Percentiles rank a stretch among this genome's conserved stretches.
Conservation (phyloP, 2,329 filamentous ascomycete genomes). For the Plenodomus biglobosus region DNA sequence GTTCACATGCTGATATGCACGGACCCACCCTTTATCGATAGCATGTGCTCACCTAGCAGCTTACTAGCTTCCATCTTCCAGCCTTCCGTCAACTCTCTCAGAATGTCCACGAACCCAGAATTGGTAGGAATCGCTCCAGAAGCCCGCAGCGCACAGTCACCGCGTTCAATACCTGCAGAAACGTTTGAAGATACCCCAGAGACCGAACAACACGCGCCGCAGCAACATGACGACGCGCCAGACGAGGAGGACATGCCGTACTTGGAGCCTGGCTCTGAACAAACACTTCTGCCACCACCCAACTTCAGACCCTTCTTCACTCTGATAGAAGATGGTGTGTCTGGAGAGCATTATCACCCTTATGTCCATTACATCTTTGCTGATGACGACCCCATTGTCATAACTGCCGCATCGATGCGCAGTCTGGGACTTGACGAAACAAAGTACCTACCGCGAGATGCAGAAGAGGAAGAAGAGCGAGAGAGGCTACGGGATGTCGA, state of each 20-base stretch:
- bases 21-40: conserved; percentile 27
- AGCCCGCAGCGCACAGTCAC: conserved; percentile 22
- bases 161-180: conserved; percentile 27
- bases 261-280: conserved; percentile 37
- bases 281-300: conserved; percentile 44
- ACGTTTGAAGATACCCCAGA: conserved; percentile 29
- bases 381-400: conserved; percentile 80
- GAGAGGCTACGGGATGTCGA: conserved; percentile 18
- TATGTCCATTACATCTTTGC: conserved; percentile 89
- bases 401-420: conserved; percentile 66
- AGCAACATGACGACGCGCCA: conserved; percentile 23
- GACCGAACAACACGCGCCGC: conserved; percentile 20
- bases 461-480: conserved; percentile 22
- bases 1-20: conserved; percentile 12
- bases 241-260: conserved; percentile 39
- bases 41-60: conserved; percentile 18
- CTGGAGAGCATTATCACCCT: conserved; percentile 76
- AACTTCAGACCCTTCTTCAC: conserved; percentile 82
- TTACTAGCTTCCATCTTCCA: conserved; percentile 22
- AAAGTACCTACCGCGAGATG: conserved; percentile 41
- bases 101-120: conserved; percentile 34
- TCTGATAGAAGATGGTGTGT: conserved; percentile 74
- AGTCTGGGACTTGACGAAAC: conserved; percentile 53
- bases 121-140: conserved; percentile 20
- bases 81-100: conserved; percentile 18